A percentile compares a stretch with the other conserved stretches of the same genome.
phyloP scores from a whole-genome alignment of 2,329 filamentous ascomycete species.

The Ophiostoma perfectum region DNA sequence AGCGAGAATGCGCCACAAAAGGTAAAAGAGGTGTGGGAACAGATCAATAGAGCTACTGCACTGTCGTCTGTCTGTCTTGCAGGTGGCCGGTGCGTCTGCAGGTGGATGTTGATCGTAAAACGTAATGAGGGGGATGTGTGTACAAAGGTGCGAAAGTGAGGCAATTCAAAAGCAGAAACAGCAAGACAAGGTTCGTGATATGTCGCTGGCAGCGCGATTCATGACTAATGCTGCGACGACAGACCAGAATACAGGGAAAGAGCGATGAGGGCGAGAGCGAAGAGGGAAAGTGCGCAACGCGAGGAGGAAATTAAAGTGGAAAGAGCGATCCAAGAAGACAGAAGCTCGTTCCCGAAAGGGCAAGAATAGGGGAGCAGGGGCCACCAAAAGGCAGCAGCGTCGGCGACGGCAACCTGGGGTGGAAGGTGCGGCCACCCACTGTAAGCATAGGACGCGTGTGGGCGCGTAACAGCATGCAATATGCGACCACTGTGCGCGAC shows the following conservation, averaged over 20 bases:
- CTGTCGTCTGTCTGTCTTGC: not conserved
- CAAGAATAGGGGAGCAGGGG: conserved; percentile 19
- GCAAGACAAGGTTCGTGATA: not conserved
- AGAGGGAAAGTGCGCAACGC: conserved; percentile 16
- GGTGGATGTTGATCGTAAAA: not conserved
- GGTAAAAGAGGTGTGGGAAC: conserved; percentile 11
- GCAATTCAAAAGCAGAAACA: conserved; percentile 1
- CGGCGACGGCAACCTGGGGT: not conserved
- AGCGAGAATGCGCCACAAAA: conserved; percentile 19
- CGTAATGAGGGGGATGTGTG: not conserved
- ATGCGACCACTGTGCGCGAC: conserved; percentile 9
- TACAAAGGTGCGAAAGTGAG: not conserved
- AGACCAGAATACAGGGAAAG: not conserved
- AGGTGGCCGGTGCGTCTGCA: conserved; percentile 7
- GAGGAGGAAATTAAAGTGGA: conserved; percentile 23
- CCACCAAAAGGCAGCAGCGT: conserved; percentile 7
- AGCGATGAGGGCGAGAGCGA: conserved; percentile 4
- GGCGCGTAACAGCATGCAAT: not conserved
- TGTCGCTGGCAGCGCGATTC: not conserved
- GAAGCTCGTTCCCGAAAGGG: not conserved
- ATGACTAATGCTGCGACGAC: not conserved
- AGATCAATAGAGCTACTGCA: conserved; percentile 3
- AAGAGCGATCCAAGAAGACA: conserved; percentile 14
- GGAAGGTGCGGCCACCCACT: conserved; percentile 2
- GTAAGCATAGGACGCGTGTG: not conserved